Base-by-base conservation (phyloP, 805 yeast species). In the Pichia cabralensis region DNA sequence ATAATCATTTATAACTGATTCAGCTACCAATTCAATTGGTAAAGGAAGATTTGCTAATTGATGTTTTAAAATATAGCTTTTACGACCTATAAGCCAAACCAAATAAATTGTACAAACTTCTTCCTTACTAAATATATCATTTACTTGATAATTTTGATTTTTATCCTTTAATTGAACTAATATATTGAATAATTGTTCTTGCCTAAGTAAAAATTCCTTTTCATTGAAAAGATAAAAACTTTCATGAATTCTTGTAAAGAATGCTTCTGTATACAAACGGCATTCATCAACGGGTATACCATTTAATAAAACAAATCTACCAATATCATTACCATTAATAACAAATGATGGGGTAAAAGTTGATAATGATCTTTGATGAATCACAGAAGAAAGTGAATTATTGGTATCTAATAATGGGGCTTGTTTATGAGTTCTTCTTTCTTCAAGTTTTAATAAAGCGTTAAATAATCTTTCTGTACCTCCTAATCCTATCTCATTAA, bases 41-140 rank as follows among this genome's bases (percentile, higher is more conserved):
- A 42, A 29, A 16, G 7, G 8, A 8, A 24, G 8, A 5, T n/a
- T n/a, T 8, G n/a, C 15, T 13, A 24, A 13, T 24, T 24, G 3
- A 8, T 24, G 4, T 21, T 16, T 30, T n/a, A 36, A 36, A 21
- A 41, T 29, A 29, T 30, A 36, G 20, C 41, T 43, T 19, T 44
- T 42, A 16, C 48, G 36, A 1, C 53, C 58, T 12, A 57, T 30
- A n/a, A 56, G 42, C 61, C 62, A 62, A 5, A 63, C 63, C 23
- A 63, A 42, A 39, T 62, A 64, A 13, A 64, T 54, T 22, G 58
- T 49, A 24, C 67, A 62, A 14, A 62, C 44, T 35, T 47, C 51
- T 24, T 45, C 49, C 33, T 42, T 46, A 14, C 38, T 34, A 27
- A 46, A 44, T 13, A 12, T 12, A 8, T 35, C 23, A 5, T 17